Evolutionary conservation across 1,139 yeast species (phyloP).

Genomic region (Geotrichum aggregatum): DNA sequence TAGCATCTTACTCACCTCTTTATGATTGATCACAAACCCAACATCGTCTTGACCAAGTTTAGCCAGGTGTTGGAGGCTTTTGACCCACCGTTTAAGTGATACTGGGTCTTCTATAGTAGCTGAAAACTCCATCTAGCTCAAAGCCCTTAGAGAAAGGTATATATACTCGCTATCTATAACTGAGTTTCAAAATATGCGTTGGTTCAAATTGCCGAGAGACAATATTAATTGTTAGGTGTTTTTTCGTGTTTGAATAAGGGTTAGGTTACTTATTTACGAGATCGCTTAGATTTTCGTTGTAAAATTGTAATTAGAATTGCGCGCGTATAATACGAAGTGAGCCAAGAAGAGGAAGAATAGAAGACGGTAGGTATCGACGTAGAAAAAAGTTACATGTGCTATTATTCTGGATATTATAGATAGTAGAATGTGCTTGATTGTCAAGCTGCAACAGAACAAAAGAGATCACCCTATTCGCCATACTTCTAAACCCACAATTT

Average conservation of each 20-base stretch:
- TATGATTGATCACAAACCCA: constrained; percentile 11
- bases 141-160: not conserved
- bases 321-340: no score
- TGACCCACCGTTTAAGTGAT: constrained; percentile 13
- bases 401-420: not conserved
- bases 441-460: no score
- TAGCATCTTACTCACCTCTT: constrained; percentile 1
- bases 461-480: constrained; percentile 63
- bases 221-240: no score
- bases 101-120: constrained; percentile 15
- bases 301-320: no score
- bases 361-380: no score
- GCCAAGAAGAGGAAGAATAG: no score
- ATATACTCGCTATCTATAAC: not conserved
- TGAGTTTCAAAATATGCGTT: not conserved
- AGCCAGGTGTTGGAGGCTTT: constrained; percentile 10
- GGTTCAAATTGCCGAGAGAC: no score
- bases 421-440: no score
- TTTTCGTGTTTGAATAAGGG: no score
- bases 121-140: constrained; percentile 15
- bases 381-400: no score
- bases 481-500: constrained; percentile 71
- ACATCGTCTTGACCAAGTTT: constrained; percentile 9
- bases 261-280: no score
- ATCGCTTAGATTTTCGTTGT: no score